These are phyloP conservation scores for Porogramme epimiltina DNA, from an alignment of 1,284 basidiomycete species.

Conservation along the genomic window DNA sequence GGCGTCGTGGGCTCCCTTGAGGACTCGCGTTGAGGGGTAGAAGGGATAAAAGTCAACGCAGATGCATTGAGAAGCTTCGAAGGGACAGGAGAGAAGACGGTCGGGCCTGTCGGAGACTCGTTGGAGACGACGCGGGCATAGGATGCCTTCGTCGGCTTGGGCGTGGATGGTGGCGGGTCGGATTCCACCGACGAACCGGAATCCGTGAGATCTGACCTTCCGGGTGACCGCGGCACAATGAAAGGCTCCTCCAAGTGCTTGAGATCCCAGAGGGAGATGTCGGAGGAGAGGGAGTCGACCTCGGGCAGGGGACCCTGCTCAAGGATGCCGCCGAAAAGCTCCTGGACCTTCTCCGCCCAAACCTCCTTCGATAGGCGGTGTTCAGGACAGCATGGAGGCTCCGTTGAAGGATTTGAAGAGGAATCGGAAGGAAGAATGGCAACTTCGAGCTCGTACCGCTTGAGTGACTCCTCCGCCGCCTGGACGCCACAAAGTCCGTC, in stretches of 20 bases:
- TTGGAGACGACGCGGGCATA: constrained; percentile 30
- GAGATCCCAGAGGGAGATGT: constrained; percentile 25
- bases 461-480: constrained; percentile 27
- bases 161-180: constrained; percentile 30
- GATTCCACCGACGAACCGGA: constrained; percentile 31
- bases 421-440: constrained; percentile 22
- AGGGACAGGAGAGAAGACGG: constrained; percentile 29
- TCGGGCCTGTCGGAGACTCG: constrained; percentile 12
- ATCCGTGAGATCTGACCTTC: constrained; percentile 26
- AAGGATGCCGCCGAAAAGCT: constrained; percentile 28
- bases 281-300: constrained; percentile 14
- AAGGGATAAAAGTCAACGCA: constrained; percentile 33
- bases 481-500: constrained; percentile 27
- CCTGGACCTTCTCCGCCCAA: constrained; percentile 28
- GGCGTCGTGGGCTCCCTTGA: constrained; percentile 17
- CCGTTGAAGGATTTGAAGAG: neutral
- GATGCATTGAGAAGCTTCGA: constrained; percentile 34
- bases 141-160: constrained; percentile 27
- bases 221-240: constrained; percentile 15
- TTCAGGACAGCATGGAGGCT: too few relatives aligned
- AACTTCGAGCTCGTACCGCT: constrained; percentile 31
- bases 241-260: constrained; percentile 18
- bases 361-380: constrained; percentile 5
- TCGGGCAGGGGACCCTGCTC: constrained; percentile 19
- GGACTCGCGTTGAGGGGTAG: constrained; percentile 11